Evolutionary conservation across 305 asterid genomes (phyloP).

Genomic region (Lippia alba): DNA sequence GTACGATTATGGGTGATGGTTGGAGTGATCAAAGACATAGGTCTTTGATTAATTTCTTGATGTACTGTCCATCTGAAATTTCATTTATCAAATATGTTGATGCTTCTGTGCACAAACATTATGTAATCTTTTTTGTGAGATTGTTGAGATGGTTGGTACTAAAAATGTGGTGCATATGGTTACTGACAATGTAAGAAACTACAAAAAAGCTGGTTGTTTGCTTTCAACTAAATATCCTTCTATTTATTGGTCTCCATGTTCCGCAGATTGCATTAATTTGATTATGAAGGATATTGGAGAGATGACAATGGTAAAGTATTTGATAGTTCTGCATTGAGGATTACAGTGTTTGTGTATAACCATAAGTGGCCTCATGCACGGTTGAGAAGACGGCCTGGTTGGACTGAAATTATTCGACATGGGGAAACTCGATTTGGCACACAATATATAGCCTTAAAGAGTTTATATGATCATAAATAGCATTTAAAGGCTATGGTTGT

Average conservation of each 20-base stretch:
- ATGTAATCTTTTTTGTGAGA: background rate
- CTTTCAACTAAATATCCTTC: background rate
- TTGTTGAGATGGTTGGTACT: background rate
- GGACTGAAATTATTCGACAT: background rate
- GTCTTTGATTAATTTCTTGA: background rate
- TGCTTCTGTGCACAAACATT: background rate
- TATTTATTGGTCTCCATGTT: background rate
- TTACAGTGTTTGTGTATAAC: background rate
- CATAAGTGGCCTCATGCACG: background rate
- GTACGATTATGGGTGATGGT: background rate
- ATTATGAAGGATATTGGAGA: background rate
- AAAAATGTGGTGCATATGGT: background rate
- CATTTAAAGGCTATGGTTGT: background rate
- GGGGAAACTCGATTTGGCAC: background rate
- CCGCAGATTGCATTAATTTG: background rate
- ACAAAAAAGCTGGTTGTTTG: background rate
- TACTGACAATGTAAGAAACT: background rate
- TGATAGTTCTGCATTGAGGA: background rate
- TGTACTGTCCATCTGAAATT: background rate
- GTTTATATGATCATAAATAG: background rate
- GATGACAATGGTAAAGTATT: background rate
- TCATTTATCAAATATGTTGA: background rate
- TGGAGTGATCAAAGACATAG: background rate
- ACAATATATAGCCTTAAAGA: background rate
- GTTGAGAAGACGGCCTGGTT: background rate